phyloP scores from a whole-genome alignment of 176 grass and related monocot genomes.

The Elaeis guineensis region DNA sequence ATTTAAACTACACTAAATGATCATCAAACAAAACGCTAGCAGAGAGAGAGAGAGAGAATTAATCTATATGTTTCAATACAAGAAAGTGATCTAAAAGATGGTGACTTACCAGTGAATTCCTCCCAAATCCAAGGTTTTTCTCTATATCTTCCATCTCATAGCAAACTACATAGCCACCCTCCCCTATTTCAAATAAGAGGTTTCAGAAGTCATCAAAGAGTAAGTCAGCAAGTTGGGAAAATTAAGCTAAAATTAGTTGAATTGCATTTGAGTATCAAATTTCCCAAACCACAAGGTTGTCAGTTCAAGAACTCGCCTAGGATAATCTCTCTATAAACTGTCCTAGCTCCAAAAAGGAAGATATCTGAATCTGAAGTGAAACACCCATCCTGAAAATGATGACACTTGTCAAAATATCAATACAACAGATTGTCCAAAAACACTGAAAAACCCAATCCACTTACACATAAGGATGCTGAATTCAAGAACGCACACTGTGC shows the following conservation, averaged over 20 bases:
- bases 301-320: conserved; percentile 38
- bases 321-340: conserved; percentile 91
- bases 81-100: neutral
- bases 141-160: conserved; percentile 96
- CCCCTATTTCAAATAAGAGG: conserved; percentile 42
- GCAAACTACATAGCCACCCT: conserved; percentile 64
- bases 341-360: conserved; percentile 90
- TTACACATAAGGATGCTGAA: conserved; percentile 69
- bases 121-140: conserved; percentile 74
- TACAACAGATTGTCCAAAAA: neutral
- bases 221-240: neutral
- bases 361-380: conserved; percentile 87
- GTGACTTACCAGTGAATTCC: conserved; percentile 76
- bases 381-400: conserved; percentile 70
- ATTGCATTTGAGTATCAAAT: neutral
- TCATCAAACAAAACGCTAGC: neutral
- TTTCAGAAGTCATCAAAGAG: conserved; percentile 13
- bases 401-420: neutral
- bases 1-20: neutral
- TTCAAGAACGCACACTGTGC: conserved; percentile 82
- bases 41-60: neutral
- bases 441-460: conserved; percentile 15
- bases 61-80: no score
- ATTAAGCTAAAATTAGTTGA: neutral
- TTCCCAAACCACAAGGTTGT: neutral